A percentile compares a stretch with the other conserved stretches of the same genome.
phyloP scores from a whole-genome alignment of 2,329 filamentous ascomycete species.

The Pleomassaria siparia region DNA sequence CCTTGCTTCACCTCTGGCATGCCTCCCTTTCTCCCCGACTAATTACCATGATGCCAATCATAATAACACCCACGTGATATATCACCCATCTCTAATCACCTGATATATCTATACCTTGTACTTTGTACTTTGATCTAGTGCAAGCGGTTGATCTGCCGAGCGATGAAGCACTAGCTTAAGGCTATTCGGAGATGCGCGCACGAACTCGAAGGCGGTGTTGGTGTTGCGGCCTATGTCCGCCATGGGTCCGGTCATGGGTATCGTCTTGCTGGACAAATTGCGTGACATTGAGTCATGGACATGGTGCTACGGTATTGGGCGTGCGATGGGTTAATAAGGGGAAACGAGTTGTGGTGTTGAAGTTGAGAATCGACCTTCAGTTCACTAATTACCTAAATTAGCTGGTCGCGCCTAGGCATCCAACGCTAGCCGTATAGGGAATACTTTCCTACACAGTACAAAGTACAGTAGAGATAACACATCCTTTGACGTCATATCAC shows the following conservation, averaged over 20 bases:
- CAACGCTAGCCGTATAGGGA: too few relatives aligned
- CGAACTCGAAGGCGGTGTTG: slow-evolving; percentile 82
- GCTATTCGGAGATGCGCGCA: slow-evolving; percentile 72
- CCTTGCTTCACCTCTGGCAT: too few relatives aligned
- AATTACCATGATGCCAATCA: too few relatives aligned
- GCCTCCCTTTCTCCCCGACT: too few relatives aligned
- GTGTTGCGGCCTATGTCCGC: slow-evolving; percentile 82
- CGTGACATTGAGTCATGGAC: slow-evolving; percentile 64
- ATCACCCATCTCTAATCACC: too few relatives aligned
- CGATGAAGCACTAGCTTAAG: slow-evolving; percentile 83
- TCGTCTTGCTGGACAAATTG: slow-evolving; percentile 85
- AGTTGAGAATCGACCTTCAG: too few relatives aligned
- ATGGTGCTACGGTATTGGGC: background rate
- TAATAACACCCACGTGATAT: too few relatives aligned
- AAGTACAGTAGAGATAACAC: background rate
- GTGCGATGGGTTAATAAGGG: background rate
- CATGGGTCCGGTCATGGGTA: slow-evolving; percentile 87
- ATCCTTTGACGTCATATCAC: background rate
- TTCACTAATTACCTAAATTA: too few relatives aligned
- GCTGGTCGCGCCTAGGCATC: too few relatives aligned
- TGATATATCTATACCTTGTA: slow-evolving; percentile 61
- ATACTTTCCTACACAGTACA: too few relatives aligned
- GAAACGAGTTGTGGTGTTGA: too few relatives aligned
- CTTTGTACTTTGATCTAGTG: slow-evolving; percentile 69
- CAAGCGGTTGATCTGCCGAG: slow-evolving; percentile 74